Percentiles rank a stretch among this genome's conserved stretches.
phyloP scores from a whole-genome alignment of 2,329 filamentous ascomycete genomes.

The Chaetomium strumarium region DNA sequence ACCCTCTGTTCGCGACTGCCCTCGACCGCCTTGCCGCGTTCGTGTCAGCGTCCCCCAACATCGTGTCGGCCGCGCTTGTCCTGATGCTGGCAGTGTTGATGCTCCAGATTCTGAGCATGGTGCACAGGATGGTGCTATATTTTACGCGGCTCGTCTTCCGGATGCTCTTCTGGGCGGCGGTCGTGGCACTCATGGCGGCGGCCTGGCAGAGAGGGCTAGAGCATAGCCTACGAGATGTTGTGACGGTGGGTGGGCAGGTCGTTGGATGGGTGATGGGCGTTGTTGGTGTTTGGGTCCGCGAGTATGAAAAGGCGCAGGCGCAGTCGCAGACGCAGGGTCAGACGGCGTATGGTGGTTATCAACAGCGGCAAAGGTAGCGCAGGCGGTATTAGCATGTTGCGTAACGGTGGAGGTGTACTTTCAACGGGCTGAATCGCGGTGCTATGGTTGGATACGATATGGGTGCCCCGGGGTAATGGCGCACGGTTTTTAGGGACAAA shows the following conservation, averaged over 20 bases:
- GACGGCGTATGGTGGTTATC: background rate
- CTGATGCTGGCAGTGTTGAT: slow-evolving; percentile 52
- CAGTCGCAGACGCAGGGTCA: background rate
- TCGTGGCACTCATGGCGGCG: slow-evolving; percentile 49
- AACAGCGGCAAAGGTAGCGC: background rate
- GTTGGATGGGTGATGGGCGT: slow-evolving; percentile 43
- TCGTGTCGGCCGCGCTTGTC: slow-evolving; percentile 41
- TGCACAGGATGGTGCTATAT: slow-evolving; percentile 67
- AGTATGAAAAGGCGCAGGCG: slow-evolving; percentile 49
- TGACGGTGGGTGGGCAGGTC: slow-evolving; percentile 38
- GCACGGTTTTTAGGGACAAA: background rate
- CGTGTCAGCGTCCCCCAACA: slow-evolving; percentile 36
- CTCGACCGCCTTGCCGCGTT: slow-evolving; percentile 36
- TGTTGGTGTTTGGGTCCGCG: slow-evolving; percentile 49
- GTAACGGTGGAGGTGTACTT: background rate
- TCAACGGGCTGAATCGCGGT: background rate
- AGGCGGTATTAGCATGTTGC: background rate
- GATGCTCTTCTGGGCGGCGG: slow-evolving; percentile 56
- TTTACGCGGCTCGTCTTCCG: slow-evolving; percentile 64
- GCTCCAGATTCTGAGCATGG: slow-evolving; percentile 62
- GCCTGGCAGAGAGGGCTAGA: slow-evolving; percentile 62
- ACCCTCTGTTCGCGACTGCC: slow-evolving; percentile 39
- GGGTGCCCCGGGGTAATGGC: background rate
- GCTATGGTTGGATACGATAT: background rate
- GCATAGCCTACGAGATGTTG: slow-evolving; percentile 55